Percentiles rank a stretch among this genome's conserved stretches.
Evolutionary conservation across 1,284 basidiomycete species (phyloP).

Genomic region (Hypsizygus ulmarius): DNA sequence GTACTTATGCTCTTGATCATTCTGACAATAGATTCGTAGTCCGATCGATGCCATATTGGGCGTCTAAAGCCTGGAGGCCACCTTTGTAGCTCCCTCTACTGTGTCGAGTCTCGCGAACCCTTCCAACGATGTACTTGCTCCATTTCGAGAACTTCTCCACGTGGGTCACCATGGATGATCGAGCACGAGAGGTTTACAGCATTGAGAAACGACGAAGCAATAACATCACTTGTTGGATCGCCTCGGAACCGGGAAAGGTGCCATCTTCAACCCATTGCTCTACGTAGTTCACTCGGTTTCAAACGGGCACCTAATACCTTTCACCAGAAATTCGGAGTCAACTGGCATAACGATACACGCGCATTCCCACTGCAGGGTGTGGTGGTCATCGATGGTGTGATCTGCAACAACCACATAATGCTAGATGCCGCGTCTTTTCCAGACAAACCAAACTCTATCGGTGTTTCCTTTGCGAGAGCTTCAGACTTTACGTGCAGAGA

Average conservation of each 20-base stretch:
- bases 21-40: too few species aligned
- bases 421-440: conserved; percentile 23
- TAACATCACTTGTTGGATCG: conserved; percentile 28
- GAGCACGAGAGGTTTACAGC: conserved; percentile 14
- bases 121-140: conserved; percentile 2
- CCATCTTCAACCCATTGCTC: background rate
- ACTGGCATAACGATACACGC: conserved; percentile 26
- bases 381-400: conserved; percentile 25
- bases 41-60: too few species aligned
- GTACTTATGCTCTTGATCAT: too few species aligned
- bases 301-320: background rate
- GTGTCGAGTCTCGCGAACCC: too few species aligned
- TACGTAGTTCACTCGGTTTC: background rate
- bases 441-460: conserved; percentile 21
- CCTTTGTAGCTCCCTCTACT: too few species aligned
- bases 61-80: too few species aligned
- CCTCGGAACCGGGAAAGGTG: conserved; percentile 27
- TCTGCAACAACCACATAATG: conserved; percentile 27
- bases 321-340: conserved; percentile 27
- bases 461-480: conserved; percentile 25
- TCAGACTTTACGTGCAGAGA: conserved; percentile 26
- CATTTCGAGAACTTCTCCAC: conserved; percentile 21
- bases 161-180: conserved; percentile 24
- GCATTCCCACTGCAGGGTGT: conserved; percentile 22
- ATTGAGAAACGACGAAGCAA: conserved; percentile 12